Conservation (phyloP, 345 rosid species). For the Carallia brachiata region DNA sequence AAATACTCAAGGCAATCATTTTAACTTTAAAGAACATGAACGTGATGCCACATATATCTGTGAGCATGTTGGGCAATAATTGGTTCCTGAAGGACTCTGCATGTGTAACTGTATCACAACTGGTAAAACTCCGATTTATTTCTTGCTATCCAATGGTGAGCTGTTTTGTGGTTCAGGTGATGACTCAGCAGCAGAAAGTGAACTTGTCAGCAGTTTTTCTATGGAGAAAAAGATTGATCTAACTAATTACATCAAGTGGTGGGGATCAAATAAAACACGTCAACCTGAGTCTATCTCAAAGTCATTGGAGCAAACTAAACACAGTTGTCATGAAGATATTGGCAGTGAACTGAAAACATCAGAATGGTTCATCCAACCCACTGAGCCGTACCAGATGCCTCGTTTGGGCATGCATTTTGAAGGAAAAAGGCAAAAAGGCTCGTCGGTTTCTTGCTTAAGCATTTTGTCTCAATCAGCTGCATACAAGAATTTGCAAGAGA, state of each 20-base stretch:
- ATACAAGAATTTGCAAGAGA: constrained; percentile 84
- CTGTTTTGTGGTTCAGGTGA: constrained; percentile 54
- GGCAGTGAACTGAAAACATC: constrained; percentile 71
- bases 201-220: constrained; percentile 66
- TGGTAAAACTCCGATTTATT: neutral
- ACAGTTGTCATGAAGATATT: constrained; percentile 53
- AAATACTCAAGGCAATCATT: neutral
- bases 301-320: constrained; percentile 61
- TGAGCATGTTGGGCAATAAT: constrained; percentile 7
- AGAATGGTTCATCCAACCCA: constrained; percentile 59
- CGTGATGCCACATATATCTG: no score
- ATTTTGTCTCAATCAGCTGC: constrained; percentile 81
- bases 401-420: constrained; percentile 53
- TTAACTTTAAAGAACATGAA: constrained; percentile 13
- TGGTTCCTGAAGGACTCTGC: constrained; percentile 8
- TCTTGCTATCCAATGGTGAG: constrained; percentile 8
- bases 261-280: constrained; percentile 74
- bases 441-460: constrained; percentile 63
- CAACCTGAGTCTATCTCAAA: constrained; percentile 62
- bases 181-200: constrained; percentile 69
- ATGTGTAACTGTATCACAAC: neutral
- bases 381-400: constrained; percentile 91
- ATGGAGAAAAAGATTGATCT: constrained; percentile 84
- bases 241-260: constrained; percentile 86
- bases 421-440: constrained; percentile 50